Percentiles rank a stretch among this genome's conserved stretches.
Evolutionary conservation across 306 rosid genomes (phyloP).

Genomic region (Quillaja saponaria): DNA sequence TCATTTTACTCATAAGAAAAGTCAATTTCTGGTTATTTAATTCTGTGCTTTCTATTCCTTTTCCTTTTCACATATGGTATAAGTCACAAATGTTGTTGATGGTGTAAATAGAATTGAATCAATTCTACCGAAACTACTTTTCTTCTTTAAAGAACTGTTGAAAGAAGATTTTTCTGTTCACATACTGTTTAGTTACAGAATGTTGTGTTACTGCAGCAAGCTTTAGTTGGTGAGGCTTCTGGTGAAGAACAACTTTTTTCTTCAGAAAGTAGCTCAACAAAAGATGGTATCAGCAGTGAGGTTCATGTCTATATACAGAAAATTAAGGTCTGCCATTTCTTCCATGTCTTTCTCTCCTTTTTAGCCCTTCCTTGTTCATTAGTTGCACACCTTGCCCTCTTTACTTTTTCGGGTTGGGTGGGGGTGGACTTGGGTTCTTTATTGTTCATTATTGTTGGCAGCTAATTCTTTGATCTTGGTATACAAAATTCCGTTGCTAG

Average conservation of each 20-base stretch:
- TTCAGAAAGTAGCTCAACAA: slow-evolving; percentile 52
- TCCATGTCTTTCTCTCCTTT: slow-evolving; percentile 2
- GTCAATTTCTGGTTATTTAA: slow-evolving; percentile 17
- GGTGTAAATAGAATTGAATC: neutral
- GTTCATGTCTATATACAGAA: slow-evolving; percentile 61
- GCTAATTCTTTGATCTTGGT: slow-evolving; percentile 2
- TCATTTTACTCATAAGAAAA: too few species aligned
- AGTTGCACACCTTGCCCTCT: too few species aligned
- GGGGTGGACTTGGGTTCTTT: slow-evolving; percentile 22
- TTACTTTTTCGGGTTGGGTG: slow-evolving; percentile 10
- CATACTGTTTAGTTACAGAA: slow-evolving; percentile 15
- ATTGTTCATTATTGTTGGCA: slow-evolving; percentile 1
- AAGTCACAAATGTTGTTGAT: slow-evolving; percentile 18
- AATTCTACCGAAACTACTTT: too few species aligned
- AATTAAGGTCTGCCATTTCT: slow-evolving; percentile 62
- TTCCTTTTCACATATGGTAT: slow-evolving; percentile 7
- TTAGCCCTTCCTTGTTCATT: neutral
- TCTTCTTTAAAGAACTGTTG: neutral
- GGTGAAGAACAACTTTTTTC: slow-evolving; percentile 94
- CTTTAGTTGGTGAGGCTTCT: slow-evolving; percentile 86
- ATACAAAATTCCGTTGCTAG: too few species aligned
- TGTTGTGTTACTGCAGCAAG: slow-evolving; percentile 59
- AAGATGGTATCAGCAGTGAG: slow-evolving; percentile 58
- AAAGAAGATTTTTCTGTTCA: slow-evolving; percentile 17
- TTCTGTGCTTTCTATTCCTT: neutral